phyloP scores from a whole-genome alignment of 177 flowering plant genomes.

The Vitis hybrid region DNA sequence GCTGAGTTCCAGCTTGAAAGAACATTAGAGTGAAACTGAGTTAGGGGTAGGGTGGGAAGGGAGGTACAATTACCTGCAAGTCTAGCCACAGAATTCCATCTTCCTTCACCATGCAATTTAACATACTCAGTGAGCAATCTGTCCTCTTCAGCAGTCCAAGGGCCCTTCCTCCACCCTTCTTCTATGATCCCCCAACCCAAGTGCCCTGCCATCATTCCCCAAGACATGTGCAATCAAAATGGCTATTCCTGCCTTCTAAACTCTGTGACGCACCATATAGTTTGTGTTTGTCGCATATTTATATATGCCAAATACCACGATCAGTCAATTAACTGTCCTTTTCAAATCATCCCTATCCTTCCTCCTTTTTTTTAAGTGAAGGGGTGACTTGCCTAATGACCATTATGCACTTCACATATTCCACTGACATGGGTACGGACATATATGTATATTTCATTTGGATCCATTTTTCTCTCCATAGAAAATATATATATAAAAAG shows the following conservation, averaged over 20 bases:
- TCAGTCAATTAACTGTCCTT: constrained; percentile 38
- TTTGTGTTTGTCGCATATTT: constrained; percentile 30
- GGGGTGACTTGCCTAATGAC: constrained; percentile 7
- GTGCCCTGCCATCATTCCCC: constrained; percentile 34
- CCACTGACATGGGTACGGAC: no score
- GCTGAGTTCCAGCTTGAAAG: neutral
- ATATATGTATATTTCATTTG: neutral
- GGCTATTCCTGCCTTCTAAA: constrained; percentile 27
- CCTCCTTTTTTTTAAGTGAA: neutral
- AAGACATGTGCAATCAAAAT: constrained; percentile 18
- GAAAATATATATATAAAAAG: no score
- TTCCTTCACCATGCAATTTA: constrained; percentile 79
- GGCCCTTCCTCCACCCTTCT: constrained; percentile 88
- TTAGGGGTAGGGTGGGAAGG: neutral
- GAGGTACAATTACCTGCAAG: constrained; percentile 28
- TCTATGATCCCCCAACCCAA: constrained; percentile 49
- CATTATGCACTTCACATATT: neutral
- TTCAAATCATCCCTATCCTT: constrained; percentile 34
- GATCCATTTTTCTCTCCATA: constrained; percentile 1
- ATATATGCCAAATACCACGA: constrained; percentile 26
- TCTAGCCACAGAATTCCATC: constrained; percentile 85
- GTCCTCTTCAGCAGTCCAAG: constrained; percentile 97
- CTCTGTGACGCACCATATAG: constrained; percentile 30
- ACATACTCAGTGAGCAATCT: constrained; percentile 74
- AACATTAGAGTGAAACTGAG: neutral